These are phyloP conservation scores for Arthrobotrys conoides DNA, from an alignment of 2,329 filamentous ascomycete genomes.

Conservation along the genomic window DNA sequence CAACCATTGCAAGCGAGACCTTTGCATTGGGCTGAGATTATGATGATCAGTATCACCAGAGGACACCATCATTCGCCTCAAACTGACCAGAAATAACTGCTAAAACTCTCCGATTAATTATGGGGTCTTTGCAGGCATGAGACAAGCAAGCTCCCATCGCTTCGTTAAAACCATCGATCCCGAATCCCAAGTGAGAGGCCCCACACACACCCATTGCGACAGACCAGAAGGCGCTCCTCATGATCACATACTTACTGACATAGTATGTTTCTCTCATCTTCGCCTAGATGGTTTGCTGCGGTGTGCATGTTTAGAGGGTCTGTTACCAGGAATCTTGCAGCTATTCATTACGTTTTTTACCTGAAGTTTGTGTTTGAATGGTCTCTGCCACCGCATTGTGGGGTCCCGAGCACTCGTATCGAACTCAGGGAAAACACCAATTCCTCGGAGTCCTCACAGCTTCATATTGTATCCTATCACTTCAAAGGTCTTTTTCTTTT, in stretches of 20 bases:
- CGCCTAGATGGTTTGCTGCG: conserved; percentile 16
- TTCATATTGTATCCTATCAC: conserved; percentile 18
- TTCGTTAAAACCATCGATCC: conserved; percentile 6
- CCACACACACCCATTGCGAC: conserved; percentile 26
- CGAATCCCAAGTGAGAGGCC: conserved; percentile 8
- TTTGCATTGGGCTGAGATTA: conserved; percentile 18
- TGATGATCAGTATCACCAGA: conserved; percentile 19
- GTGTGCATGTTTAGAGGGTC: conserved; percentile 20
- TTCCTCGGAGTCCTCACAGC: conserved; percentile 13
- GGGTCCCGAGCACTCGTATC: conserved; percentile 20
- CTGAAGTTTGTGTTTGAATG: conserved; percentile 12
- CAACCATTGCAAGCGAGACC: background rate
- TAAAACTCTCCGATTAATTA: conserved; percentile 39
- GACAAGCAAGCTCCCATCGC: conserved; percentile 26
- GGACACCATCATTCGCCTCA: conserved; percentile 18
- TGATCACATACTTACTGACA: conserved; percentile 27
- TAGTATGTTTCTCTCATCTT: conserved; percentile 16
- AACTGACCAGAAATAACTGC: conserved; percentile 32
- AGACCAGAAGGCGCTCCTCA: conserved; percentile 28
- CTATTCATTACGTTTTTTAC: conserved; percentile 34
- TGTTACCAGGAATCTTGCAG: conserved; percentile 44
- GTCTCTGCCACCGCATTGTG: conserved; percentile 33
- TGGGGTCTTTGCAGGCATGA: conserved; percentile 26
- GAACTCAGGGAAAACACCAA: conserved; percentile 32
- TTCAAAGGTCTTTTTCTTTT: conserved; percentile 3